Conservation (phyloP, 345 rosid species). For the Physaria fendleri region DNA sequence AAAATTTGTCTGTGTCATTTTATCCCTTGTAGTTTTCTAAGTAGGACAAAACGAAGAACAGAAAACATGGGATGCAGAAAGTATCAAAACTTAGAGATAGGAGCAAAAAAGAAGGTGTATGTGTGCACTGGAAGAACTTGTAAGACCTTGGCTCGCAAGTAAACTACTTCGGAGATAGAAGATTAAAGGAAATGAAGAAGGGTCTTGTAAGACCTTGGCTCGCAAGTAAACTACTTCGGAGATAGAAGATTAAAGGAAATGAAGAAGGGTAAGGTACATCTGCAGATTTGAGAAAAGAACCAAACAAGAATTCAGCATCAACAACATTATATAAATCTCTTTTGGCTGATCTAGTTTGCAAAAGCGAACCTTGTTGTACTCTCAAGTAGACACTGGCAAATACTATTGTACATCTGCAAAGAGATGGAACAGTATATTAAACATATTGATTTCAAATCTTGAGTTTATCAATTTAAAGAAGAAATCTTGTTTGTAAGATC, state of each 20-base stretch:
- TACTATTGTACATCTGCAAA: constrained; percentile 17
- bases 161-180: background rate
- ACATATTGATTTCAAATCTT: background rate
- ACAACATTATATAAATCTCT: background rate
- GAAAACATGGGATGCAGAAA: background rate
- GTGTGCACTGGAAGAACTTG: constrained; percentile 11
- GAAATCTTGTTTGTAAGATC: background rate
- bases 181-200: too few species aligned
- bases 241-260: background rate
- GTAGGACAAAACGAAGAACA: constrained; percentile 2
- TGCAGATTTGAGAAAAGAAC: constrained; percentile 8
- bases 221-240: background rate
- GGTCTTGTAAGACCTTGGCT: constrained; percentile 9
- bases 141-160: background rate
- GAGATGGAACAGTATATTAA: background rate
- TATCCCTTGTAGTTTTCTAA: background rate
- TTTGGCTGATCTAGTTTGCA: background rate
- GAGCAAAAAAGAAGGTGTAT: background rate
- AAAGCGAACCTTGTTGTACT: constrained; percentile 24
- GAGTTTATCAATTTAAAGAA: background rate
- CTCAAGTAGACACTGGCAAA: constrained; percentile 14
- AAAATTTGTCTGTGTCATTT: background rate
- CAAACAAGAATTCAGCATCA: background rate
- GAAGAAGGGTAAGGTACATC: constrained; percentile 13
- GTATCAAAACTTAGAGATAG: constrained; percentile 18